These are phyloP conservation scores for Hortiboletus campestris DNA, from an alignment of 768 basidiomycete genomes.

Conservation along the genomic window DNA sequence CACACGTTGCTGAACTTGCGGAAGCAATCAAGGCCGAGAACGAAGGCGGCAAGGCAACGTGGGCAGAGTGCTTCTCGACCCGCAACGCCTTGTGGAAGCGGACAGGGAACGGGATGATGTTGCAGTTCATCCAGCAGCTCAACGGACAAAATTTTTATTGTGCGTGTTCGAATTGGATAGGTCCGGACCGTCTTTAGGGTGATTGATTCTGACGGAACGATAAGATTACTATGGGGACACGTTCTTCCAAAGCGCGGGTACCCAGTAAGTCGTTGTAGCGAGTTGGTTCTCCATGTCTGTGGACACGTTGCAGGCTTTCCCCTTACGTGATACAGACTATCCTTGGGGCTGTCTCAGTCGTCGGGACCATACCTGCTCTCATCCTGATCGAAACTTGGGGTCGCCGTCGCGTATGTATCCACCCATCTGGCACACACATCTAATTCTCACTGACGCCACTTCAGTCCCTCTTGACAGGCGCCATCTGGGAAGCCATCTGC, in stretches of 20 bases:
- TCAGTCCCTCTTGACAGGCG: conserved; percentile 35
- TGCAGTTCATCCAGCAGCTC: conserved; percentile 16
- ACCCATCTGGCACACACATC: conserved; percentile 21
- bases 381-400: conserved; percentile 70
- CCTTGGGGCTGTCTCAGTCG: conserved; percentile 70
- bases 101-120: conserved; percentile 17
- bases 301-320: conserved; percentile 39
- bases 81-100: conserved; percentile 18
- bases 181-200: not conserved
- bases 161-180: not conserved
- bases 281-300: not conserved
- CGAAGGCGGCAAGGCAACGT: conserved; percentile 15
- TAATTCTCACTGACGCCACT: not conserved
- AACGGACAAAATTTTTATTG: conserved; percentile 20
- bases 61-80: conserved; percentile 16
- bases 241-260: conserved; percentile 54
- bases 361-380: conserved; percentile 69
- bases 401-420: conserved; percentile 51
- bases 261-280: conserved; percentile 39
- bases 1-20: conserved; percentile 12
- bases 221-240: conserved; percentile 19
- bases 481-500: conserved; percentile 57
- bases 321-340: conserved; percentile 74
- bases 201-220: not conserved
- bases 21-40: conserved; percentile 17